These are phyloP conservation scores for Nephromyces sp. DNA, from an alignment of 169 alveolate species.

Conservation along the genomic window DNA sequence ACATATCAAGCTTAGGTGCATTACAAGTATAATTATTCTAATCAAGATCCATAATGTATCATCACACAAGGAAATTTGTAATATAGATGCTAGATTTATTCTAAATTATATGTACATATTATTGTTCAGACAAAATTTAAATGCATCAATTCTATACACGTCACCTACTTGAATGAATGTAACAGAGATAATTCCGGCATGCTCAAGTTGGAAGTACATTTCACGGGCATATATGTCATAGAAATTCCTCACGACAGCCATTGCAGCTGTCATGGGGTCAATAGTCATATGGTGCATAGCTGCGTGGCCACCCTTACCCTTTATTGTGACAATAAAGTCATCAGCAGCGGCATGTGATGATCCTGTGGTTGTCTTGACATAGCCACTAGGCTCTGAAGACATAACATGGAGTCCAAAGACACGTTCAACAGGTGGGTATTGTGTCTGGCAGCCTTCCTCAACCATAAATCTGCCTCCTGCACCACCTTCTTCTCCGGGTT, in stretches of 20 bases:
- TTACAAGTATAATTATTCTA: too few relatives aligned
- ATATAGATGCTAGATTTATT: too few relatives aligned
- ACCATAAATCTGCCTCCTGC: conserved; percentile 27
- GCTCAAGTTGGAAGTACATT: conserved; percentile 7
- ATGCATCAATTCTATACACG: too few relatives aligned
- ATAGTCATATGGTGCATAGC: conserved; percentile 10
- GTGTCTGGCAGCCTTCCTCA: conserved; percentile 10
- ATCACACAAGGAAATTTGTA: too few relatives aligned
- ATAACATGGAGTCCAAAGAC: conserved; percentile 22
- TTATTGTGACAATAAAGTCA: conserved; percentile 3
- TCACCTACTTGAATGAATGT: conserved; percentile 11
- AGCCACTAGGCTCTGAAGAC: conserved; percentile 21
- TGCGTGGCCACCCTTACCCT: too few relatives aligned
- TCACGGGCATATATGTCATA: conserved; percentile 24
- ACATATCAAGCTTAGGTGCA: too few relatives aligned
- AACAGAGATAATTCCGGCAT: conserved; percentile 17
- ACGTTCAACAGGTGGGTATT: neutral
- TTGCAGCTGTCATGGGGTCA: conserved; percentile 29
- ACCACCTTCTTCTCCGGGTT: conserved; percentile 39
- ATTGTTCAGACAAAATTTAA: too few relatives aligned
- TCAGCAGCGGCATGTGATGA: conserved; percentile 22
- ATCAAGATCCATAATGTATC: too few relatives aligned
- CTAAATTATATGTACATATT: too few relatives aligned
- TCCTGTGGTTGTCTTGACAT: conserved; percentile 6
- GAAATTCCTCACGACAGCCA: conserved; percentile 11